These are phyloP conservation scores for Clonostachys rosea DNA, from an alignment of 2,329 filamentous ascomycete genomes.

Conservation along the genomic window DNA sequence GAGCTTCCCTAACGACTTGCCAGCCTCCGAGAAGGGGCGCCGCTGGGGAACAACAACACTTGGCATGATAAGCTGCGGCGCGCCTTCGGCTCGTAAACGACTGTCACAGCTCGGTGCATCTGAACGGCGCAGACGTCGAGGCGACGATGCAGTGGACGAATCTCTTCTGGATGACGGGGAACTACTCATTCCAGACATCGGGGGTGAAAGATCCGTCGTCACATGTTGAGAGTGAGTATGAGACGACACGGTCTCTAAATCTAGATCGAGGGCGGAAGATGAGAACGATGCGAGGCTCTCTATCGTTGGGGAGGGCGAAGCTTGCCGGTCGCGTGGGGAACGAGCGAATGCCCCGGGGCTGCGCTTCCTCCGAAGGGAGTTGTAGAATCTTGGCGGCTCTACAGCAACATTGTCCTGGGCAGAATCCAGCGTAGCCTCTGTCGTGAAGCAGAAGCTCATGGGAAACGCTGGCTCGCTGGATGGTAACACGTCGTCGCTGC, in stretches of 20 bases:
- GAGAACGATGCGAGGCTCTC: constrained; percentile 6
- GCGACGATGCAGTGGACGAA: constrained; percentile 39
- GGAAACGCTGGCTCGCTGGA: background rate
- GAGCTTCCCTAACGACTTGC: constrained; percentile 77
- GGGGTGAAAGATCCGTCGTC: constrained; percentile 16
- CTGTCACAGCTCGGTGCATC: background rate
- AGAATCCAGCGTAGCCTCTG: constrained; percentile 21
- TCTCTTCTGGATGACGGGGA: constrained; percentile 43
- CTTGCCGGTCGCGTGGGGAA: constrained; percentile 1
- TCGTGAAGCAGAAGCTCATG: constrained; percentile 27
- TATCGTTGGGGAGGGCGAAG: constrained; percentile 2
- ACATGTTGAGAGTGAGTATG: constrained; percentile 14
- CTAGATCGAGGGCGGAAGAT: constrained; percentile 3
- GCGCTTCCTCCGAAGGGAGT: constrained; percentile 1
- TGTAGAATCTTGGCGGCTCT: no score
- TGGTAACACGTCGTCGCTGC: background rate
- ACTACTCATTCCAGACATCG: constrained; percentile 34
- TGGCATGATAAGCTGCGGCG: constrained; percentile 93
- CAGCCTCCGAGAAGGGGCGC: constrained; percentile 83
- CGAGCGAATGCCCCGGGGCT: constrained; percentile 1
- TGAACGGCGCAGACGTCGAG: constrained; percentile 8
- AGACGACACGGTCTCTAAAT: constrained; percentile 2
- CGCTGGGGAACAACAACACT: constrained; percentile 87
- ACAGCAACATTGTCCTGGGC: constrained; percentile 5
- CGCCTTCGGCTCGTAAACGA: constrained; percentile 14